A percentile compares a stretch with the other conserved stretches of the same genome.
Conservation (phyloP, 176 grass and related monocot genomes). For the Avena atlantica region DNA sequence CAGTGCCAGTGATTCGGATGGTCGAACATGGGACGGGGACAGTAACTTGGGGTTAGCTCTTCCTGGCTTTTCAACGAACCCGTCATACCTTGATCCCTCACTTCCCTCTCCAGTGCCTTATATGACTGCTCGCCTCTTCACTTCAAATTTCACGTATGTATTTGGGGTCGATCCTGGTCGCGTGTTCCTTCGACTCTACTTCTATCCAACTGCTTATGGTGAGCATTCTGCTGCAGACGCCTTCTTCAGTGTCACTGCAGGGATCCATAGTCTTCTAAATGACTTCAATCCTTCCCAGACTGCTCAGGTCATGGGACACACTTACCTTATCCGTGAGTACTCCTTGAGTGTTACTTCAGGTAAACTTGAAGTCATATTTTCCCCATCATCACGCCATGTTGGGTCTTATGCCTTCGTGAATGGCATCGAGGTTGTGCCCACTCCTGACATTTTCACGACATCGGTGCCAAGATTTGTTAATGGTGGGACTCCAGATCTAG, state of each 20-base stretch:
- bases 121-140: conserved; percentile 29
- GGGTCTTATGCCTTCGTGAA: conserved; percentile 37
- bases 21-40: conserved; percentile 45
- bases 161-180: conserved; percentile 33
- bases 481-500: background rate
- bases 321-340: conserved; percentile 5
- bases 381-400: background rate
- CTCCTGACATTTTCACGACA: conserved; percentile 24
- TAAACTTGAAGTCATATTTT: background rate
- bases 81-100: background rate
- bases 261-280: conserved; percentile 27
- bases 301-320: background rate
- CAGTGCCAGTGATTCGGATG: background rate
- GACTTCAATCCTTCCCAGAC: conserved; percentile 16
- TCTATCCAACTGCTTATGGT: conserved; percentile 52
- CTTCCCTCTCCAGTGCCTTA: conserved; percentile 29
- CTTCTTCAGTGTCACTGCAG: conserved; percentile 38
- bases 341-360: conserved; percentile 8
- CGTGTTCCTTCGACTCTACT: conserved; percentile 59
- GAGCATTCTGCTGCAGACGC: conserved; percentile 24
- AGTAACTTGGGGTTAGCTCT: conserved; percentile 27
- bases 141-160: conserved; percentile 45
- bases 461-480: background rate
- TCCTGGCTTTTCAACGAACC: background rate
- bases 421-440: conserved; percentile 51